A percentile compares a stretch with the other conserved stretches of the same genome.
These are phyloP conservation scores for Teratosphaeria zuluensis DNA, from an alignment of 2,329 filamentous ascomycete species.

Conservation along the genomic window DNA sequence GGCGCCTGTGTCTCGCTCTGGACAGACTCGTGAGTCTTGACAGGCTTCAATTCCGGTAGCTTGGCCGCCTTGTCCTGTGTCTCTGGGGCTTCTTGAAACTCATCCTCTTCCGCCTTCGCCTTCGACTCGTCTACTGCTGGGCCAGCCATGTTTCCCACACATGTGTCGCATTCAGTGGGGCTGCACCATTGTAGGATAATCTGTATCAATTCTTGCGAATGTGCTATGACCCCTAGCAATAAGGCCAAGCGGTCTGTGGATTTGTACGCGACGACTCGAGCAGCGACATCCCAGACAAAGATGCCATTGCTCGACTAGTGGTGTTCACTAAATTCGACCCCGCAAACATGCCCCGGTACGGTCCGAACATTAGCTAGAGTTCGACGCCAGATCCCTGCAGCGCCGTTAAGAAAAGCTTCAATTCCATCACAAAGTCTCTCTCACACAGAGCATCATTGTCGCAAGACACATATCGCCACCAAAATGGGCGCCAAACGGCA, in stretches of 20 bases:
- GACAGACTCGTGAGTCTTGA: background rate
- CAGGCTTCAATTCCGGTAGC: slow-evolving; percentile 1
- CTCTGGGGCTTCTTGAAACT: background rate
- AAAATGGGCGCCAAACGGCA: slow-evolving; percentile 59
- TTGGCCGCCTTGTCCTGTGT: background rate
- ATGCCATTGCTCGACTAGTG: background rate
- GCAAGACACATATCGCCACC: slow-evolving; percentile 5
- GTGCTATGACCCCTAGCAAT: background rate
- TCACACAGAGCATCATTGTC: background rate
- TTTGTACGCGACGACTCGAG: background rate
- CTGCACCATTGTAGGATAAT: background rate
- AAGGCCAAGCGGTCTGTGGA: background rate
- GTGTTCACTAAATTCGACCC: background rate
- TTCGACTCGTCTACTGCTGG: background rate
- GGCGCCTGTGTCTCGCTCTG: slow-evolving; percentile 18
- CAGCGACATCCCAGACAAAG: background rate
- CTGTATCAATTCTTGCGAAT: background rate
- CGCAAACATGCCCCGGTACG: background rate
- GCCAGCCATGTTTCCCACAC: background rate
- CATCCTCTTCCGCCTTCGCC: background rate
- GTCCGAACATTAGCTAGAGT: background rate
- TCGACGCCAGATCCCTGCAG: background rate
- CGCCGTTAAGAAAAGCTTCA: background rate
- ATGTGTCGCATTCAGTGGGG: background rate
- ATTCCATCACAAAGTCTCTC: background rate